phyloP scores from a whole-genome alignment of 148 eudicot species.

The Camellia lanceoleosa region DNA sequence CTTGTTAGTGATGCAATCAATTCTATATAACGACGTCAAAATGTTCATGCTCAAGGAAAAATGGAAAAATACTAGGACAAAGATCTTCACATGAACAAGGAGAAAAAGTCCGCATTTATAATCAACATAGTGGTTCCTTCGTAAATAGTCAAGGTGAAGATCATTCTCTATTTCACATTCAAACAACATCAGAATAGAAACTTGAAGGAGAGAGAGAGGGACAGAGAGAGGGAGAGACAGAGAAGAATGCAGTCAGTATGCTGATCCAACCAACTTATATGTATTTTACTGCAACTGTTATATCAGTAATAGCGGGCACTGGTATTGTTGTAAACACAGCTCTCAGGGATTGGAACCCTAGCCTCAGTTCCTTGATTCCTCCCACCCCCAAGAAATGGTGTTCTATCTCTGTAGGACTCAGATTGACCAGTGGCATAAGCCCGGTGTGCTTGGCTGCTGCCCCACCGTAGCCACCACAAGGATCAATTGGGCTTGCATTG shows the following conservation, averaged over 20 bases:
- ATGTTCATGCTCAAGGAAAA: too few relatives aligned
- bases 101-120: too few relatives aligned
- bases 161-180: too few relatives aligned
- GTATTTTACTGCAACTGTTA: background rate
- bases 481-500: constrained; percentile 1
- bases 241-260: background rate
- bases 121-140: too few relatives aligned
- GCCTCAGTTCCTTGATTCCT: constrained; percentile 20
- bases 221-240: too few relatives aligned
- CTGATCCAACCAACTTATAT: background rate
- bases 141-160: too few relatives aligned
- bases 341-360: constrained; percentile 28
- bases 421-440: constrained; percentile 13
- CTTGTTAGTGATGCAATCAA: too few relatives aligned
- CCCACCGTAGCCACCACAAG: constrained; percentile 15
- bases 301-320: constrained; percentile 18
- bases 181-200: background rate
- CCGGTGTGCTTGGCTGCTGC: constrained; percentile 13
- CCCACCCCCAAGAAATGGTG: constrained; percentile 19
- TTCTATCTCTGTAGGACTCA: constrained; percentile 17
- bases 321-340: constrained; percentile 28
- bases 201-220: too few relatives aligned
- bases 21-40: too few relatives aligned
- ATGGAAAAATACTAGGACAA: too few relatives aligned
- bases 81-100: too few relatives aligned